Conservation (phyloP, 371 early-diverging fungal species). For the Apophysomyces variabilis region DNA sequence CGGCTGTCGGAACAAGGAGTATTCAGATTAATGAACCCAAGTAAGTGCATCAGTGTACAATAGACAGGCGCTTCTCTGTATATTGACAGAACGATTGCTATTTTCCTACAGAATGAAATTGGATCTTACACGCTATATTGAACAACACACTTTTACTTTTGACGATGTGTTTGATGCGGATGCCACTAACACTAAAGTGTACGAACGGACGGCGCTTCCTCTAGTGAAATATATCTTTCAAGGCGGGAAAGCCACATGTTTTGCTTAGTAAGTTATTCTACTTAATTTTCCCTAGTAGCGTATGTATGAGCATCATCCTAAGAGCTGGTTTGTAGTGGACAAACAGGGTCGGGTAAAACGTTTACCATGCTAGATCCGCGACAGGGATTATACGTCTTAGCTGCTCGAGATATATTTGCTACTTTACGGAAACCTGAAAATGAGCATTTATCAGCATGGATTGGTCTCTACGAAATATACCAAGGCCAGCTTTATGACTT, state of each 20-base stretch:
- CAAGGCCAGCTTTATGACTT: constrained; percentile 94
- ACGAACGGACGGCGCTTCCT: constrained; percentile 84
- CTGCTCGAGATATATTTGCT: constrained; percentile 88
- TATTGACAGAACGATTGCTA: background rate
- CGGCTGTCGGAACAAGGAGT: constrained; percentile 63
- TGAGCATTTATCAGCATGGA: constrained; percentile 73
- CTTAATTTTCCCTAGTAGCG: background rate
- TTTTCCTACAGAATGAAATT: constrained; percentile 72
- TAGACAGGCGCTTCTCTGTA: background rate
- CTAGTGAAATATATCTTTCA: constrained; percentile 90
- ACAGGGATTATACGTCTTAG: constrained; percentile 87
- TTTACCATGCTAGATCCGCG: constrained; percentile 91
- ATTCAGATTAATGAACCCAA: constrained; percentile 89
- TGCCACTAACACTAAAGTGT: constrained; percentile 84
- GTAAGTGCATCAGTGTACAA: constrained; percentile 44
- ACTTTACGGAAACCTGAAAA: constrained; percentile 75
- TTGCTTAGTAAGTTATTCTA: constrained; percentile 85
- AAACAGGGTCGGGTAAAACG: constrained; percentile 95
- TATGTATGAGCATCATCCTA: background rate
- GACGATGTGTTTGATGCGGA: constrained; percentile 94
- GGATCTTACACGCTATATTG: constrained; percentile 94
- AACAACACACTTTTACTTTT: constrained; percentile 92
- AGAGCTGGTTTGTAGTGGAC: constrained; percentile 65
- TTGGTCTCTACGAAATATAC: constrained; percentile 96
- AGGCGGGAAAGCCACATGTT: constrained; percentile 97